These are phyloP conservation scores for Botrytis aclada DNA, from an alignment of 2,329 filamentous ascomycete genomes.

Conservation along the genomic window DNA sequence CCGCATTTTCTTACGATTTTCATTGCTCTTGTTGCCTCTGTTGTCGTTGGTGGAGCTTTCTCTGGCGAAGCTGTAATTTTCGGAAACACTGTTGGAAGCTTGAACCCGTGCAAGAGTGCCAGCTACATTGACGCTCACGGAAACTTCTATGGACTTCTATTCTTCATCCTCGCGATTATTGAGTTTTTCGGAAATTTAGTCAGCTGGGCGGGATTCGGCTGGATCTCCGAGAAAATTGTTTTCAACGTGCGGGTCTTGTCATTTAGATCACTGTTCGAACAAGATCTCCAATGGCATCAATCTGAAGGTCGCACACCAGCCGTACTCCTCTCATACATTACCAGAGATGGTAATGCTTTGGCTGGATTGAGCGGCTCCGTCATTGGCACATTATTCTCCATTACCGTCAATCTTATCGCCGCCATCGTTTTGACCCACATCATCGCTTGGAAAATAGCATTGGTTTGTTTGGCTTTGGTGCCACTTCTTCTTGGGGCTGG, in stretches of 20 bases:
- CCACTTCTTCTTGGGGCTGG: conserved; percentile 62
- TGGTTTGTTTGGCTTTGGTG: conserved; percentile 42
- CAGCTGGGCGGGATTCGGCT: conserved; percentile 53
- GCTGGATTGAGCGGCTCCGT: conserved; percentile 68
- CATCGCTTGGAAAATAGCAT: conserved; percentile 70
- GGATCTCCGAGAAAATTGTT: conserved; percentile 60
- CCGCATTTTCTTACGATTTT: conserved; percentile 23
- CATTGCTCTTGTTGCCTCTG: conserved; percentile 44
- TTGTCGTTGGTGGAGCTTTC: conserved; percentile 55
- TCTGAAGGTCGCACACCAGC: conserved; percentile 61
- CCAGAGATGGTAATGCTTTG: conserved; percentile 64
- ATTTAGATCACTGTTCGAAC: conserved; percentile 61
- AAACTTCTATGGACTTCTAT: conserved; percentile 41
- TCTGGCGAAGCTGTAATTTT: conserved; percentile 55
- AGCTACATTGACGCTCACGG: conserved; percentile 32
- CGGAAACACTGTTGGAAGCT: conserved; percentile 48
- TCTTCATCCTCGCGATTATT: conserved; percentile 51
- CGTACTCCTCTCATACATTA: conserved; percentile 63
- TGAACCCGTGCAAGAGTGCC: conserved; percentile 46
- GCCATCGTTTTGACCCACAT: conserved; percentile 68
- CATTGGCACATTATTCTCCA: conserved; percentile 65
- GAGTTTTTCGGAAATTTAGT: conserved; percentile 61
- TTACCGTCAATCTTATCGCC: conserved; percentile 63
- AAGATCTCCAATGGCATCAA: conserved; percentile 70
- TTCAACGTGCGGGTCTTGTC: conserved; percentile 52